These are phyloP conservation scores for Penicillium goetzii DNA, from an alignment of 495 filamentous ascomycete genomes.

Conservation along the genomic window DNA sequence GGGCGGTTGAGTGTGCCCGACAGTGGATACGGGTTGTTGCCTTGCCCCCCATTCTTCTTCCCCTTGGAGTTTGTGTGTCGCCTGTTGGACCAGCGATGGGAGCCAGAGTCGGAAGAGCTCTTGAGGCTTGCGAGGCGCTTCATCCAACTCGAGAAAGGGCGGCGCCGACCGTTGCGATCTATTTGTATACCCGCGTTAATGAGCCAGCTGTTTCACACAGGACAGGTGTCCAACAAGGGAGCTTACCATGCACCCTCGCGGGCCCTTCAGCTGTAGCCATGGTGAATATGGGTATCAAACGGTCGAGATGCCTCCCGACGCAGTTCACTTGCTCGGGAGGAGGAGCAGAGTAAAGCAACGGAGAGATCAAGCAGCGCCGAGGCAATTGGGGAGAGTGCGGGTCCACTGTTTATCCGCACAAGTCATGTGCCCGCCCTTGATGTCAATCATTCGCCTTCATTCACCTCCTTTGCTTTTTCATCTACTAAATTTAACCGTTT, in stretches of 20 bases:
- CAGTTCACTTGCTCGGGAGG: slow-evolving; percentile 13
- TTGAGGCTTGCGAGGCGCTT: slow-evolving; percentile 91
- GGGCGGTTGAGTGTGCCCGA: slow-evolving; percentile 55
- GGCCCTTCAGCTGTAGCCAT: slow-evolving; percentile 75
- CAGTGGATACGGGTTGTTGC: slow-evolving; percentile 84
- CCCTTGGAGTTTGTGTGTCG: slow-evolving; percentile 50
- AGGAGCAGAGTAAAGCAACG: slow-evolving; percentile 10
- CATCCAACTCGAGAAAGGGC: slow-evolving; percentile 91
- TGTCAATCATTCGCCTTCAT: slow-evolving; percentile 23
- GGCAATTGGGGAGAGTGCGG: slow-evolving; percentile 23
- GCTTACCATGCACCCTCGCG: slow-evolving; percentile 66
- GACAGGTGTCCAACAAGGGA: slow-evolving; percentile 3
- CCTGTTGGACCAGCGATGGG: slow-evolving; percentile 54
- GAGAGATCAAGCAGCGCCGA: slow-evolving; percentile 17
- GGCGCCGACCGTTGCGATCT: slow-evolving; percentile 73
- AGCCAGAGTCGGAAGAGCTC: slow-evolving; percentile 55
- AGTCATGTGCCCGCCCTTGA: slow-evolving; percentile 36
- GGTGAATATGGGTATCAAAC: slow-evolving; percentile 17
- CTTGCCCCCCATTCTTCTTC: slow-evolving; percentile 64
- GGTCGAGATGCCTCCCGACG: slow-evolving; percentile 15
- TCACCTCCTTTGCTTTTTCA: neutral
- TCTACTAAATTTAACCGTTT: slow-evolving; percentile 9
- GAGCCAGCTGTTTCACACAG: slow-evolving; percentile 20
- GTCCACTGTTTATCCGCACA: slow-evolving; percentile 36
- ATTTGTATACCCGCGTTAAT: slow-evolving; percentile 23